A percentile compares a stretch with the other conserved stretches of the same genome.
Conservation (phyloP, 306 rosid genomes). For the Fagus crenata region DNA sequence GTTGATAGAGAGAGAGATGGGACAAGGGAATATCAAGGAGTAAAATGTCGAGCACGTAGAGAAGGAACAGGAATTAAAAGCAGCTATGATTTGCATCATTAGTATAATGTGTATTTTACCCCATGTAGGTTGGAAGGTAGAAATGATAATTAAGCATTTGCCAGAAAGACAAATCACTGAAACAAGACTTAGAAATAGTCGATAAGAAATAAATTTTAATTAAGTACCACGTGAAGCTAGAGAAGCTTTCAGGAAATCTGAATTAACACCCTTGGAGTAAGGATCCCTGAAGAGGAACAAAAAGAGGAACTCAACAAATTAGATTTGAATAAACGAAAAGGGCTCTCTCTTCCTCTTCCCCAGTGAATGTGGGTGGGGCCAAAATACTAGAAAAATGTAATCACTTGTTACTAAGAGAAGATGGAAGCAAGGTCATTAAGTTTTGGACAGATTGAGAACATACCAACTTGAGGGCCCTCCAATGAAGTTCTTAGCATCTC, state of each 20-base stretch:
- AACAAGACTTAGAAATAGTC: constrained; percentile 6
- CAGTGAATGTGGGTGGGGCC: neutral
- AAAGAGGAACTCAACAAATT: constrained; percentile 5
- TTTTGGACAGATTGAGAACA: constrained; percentile 22
- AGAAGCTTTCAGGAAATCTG: constrained; percentile 69
- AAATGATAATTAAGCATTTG: neutral
- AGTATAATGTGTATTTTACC: neutral
- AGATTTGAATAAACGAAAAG: neutral
- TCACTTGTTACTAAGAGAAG: constrained; percentile 6
- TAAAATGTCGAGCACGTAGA: neutral
- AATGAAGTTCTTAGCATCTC: constrained; percentile 44
- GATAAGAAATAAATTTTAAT: neutral
- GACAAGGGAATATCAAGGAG: neutral
- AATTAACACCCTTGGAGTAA: constrained; percentile 62
- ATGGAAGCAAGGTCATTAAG: constrained; percentile 26
- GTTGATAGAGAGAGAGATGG: neutral
- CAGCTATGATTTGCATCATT: neutral
- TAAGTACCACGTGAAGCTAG: constrained; percentile 70
- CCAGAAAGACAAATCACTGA: constrained; percentile 1
- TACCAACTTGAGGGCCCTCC: constrained; percentile 94
- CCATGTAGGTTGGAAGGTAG: neutral
- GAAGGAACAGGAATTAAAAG: neutral
- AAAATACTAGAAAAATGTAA: constrained; percentile 22
- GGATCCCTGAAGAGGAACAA: constrained; percentile 71
- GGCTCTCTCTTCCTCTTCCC: neutral